Percentiles rank a stretch among this genome's conserved stretches.
These are phyloP conservation scores for Wickerhamomyces sp. DNA, from an alignment of 1,139 yeast genomes.

Conservation along the genomic window DNA sequence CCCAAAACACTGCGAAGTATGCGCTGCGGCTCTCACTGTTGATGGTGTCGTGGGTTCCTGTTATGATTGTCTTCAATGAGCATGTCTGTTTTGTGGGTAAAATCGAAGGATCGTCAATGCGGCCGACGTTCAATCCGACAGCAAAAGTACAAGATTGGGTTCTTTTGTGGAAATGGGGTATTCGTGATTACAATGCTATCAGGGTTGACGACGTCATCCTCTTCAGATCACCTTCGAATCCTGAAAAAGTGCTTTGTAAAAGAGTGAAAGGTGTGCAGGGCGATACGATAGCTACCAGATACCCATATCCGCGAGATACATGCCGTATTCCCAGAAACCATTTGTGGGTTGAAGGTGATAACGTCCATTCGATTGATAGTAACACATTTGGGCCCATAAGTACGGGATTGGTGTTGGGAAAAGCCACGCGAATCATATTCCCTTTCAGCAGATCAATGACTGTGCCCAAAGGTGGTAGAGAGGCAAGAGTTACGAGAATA, in stretches of 20 bases:
- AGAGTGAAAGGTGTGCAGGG: conserved; percentile 74
- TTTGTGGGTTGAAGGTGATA: conserved; percentile 94
- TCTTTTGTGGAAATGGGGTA: conserved; percentile 60
- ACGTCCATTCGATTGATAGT: conserved; percentile 78
- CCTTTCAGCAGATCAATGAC: conserved; percentile 57
- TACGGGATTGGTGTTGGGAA: conserved; percentile 71
- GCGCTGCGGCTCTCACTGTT: conserved; percentile 24
- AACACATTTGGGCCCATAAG: conserved; percentile 85
- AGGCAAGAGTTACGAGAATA: conserved; percentile 26
- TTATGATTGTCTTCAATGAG: conserved; percentile 60
- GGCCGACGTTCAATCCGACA: conserved; percentile 83
- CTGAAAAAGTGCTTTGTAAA: conserved; percentile 69
- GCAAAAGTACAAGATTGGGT: conserved; percentile 60
- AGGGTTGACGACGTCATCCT: conserved; percentile 70
- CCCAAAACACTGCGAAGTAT: conserved; percentile 17
- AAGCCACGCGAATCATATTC: conserved; percentile 61
- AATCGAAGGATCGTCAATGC: conserved; percentile 84
- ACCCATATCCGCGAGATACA: conserved; percentile 59
- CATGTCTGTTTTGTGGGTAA: conserved; percentile 71
- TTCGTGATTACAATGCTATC: conserved; percentile 43
- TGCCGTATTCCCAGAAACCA: conserved; percentile 74
- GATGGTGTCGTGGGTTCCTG: conserved; percentile 70
- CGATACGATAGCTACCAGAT: conserved; percentile 56
- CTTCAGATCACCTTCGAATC: conserved; percentile 74
- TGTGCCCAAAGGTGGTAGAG: conserved; percentile 38